phyloP scores from a whole-genome alignment of 495 filamentous ascomycete species.

The Hypoxylon fuscum region DNA sequence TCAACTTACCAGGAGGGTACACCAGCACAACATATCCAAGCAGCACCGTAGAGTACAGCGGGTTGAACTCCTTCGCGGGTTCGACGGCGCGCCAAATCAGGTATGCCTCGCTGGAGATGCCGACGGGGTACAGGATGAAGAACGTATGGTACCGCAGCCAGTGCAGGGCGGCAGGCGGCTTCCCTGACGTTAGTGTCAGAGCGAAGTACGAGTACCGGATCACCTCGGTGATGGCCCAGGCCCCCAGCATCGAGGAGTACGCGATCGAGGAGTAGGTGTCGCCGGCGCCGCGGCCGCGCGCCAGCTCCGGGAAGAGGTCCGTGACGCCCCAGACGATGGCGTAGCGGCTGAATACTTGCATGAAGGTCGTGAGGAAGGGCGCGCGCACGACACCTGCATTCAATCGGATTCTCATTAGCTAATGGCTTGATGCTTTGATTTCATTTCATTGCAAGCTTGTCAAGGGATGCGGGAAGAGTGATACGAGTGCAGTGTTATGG shows the following conservation, averaged over 20 bases:
- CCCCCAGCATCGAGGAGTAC: constrained; percentile 77
- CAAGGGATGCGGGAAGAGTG: not conserved
- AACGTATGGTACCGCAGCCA: constrained; percentile 97
- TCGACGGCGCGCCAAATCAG: constrained; percentile 77
- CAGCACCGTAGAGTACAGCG: constrained; percentile 57
- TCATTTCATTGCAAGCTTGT: too few species aligned
- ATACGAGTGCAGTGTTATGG: too few species aligned
- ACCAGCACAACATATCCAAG: constrained; percentile 64
- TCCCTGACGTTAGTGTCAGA: constrained; percentile 63
- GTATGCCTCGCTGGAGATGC: constrained; percentile 84
- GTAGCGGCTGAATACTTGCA: constrained; percentile 86
- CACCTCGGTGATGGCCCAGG: constrained; percentile 88
- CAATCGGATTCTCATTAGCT: too few species aligned
- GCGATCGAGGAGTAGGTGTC: constrained; percentile 42
- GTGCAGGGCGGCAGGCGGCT: constrained; percentile 67
- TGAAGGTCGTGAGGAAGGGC: constrained; percentile 81
- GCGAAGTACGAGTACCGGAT: constrained; percentile 90
- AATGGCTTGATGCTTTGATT: too few species aligned
- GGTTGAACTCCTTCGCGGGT: constrained; percentile 61
- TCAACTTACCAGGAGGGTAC: constrained; percentile 81
- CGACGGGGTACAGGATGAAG: constrained; percentile 89
- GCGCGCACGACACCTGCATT: constrained; percentile 78
- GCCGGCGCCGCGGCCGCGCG: constrained; percentile 38
- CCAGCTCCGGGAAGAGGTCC: constrained; percentile 69
- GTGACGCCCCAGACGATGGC: constrained; percentile 86